Evolutionary conservation across 1,139 yeast species (phyloP).

Genomic region (Blastobotrys ciferrii): DNA sequence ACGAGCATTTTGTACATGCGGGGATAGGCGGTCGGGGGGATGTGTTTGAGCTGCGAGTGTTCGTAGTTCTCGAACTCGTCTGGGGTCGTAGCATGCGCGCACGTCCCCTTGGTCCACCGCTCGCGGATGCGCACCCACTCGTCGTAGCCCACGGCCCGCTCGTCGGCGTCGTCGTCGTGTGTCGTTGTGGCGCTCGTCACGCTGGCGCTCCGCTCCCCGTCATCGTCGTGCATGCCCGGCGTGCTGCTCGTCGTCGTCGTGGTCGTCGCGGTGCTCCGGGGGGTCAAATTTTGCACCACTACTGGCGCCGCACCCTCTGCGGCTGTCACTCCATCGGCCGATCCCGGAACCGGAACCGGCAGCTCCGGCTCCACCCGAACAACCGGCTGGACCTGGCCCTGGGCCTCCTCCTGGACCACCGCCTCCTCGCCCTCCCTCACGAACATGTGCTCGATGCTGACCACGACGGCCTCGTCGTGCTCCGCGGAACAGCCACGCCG

Average conservation of each 20-base stretch:
- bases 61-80: conserved; percentile 16
- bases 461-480: background rate
- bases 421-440: conserved; percentile 1
- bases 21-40: conserved; percentile 35
- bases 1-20: conserved; percentile 50
- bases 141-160: conserved; percentile 31
- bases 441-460: conserved; percentile 2
- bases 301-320: background rate
- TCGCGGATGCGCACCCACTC: conserved; percentile 33
- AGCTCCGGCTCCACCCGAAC: conserved; percentile 1
- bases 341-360: too few relatives aligned
- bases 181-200: background rate
- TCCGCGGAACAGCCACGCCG: background rate
- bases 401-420: background rate
- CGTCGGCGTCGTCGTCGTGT: conserved; percentile 26
- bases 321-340: background rate
- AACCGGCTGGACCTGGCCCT: too few relatives aligned
- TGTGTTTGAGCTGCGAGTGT: conserved; percentile 21
- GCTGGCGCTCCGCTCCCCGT: background rate
- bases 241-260: background rate
- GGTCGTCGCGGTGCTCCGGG: background rate
- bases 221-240: conserved; percentile 1
- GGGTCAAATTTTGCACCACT: background rate
- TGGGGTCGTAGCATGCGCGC: conserved; percentile 16
- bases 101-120: conserved; percentile 30